Conservation (phyloP, 169 alveolate species). For the Plasmodium cynomolgi region DNA sequence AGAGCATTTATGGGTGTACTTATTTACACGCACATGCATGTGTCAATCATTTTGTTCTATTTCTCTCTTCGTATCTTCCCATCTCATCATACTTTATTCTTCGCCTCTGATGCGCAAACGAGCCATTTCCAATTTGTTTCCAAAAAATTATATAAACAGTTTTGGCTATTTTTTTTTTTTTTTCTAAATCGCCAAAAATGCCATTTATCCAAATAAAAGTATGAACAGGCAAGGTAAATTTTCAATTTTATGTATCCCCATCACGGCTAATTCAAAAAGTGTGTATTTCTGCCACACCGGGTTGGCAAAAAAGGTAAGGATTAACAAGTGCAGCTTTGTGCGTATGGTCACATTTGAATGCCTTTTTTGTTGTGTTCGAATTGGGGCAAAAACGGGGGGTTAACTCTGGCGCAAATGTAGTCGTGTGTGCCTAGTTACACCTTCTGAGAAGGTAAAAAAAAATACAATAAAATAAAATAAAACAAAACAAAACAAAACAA, state of each 20-base stretch:
- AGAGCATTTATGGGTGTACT: not conserved
- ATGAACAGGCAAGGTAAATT: not conserved
- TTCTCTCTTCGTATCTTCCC: not conserved
- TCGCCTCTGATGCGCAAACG: not conserved
- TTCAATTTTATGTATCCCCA: not conserved
- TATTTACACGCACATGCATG: not conserved
- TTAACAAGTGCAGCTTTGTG: not conserved
- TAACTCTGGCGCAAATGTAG: not conserved
- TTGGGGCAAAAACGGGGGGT: not conserved
- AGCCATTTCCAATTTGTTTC: conserved; percentile 1
- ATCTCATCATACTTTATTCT: not conserved
- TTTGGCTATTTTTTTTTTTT: conserved; percentile 2
- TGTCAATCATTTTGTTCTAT: not conserved
- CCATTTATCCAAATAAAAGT: conserved; percentile 1
- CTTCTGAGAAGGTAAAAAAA: not conserved
- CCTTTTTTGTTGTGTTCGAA: not conserved
- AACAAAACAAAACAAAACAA: not conserved
- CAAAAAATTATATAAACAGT: not conserved
- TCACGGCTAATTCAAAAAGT: not conserved
- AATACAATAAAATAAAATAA: not conserved
- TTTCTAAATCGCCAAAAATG: conserved; percentile 11
- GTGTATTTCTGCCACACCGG: not conserved
- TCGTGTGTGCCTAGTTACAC: not conserved
- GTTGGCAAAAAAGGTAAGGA: not conserved
- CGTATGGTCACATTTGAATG: not conserved